Evolutionary conservation across 805 yeast species (phyloP), one percentile per base, ranked within the genome.

Genomic region (Candida piceae): DNA sequence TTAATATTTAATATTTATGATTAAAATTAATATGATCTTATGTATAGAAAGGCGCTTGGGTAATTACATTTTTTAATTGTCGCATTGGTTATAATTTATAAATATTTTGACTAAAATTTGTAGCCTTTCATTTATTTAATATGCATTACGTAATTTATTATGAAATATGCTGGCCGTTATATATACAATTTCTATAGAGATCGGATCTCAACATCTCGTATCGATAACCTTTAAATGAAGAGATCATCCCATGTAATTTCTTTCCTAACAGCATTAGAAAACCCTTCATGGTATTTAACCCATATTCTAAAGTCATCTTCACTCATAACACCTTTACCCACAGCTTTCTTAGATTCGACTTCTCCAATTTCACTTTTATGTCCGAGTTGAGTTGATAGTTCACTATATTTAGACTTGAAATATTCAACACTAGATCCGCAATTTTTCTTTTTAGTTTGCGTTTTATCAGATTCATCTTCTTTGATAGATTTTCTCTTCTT

Each of bases 241-340:
- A 88, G 58, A 37, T 74, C 80, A 7, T 63, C 57, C 96, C 96
- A 89, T 16, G 80, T 74, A 17, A 88, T 76, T 36, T 80, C 84
- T 51, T 85, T 86, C 23, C 94, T 64, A 2, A 88, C 97, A 0
- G 97, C 97, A 57, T 86, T 83, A 5, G 95, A 84, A 52, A 82
- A 88, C 1, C 97, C 97, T 60, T 88, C 96, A 45, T 83, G 84
- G 54, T 80, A 87, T 53, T 83, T 86, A n/a, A 88, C 84, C 96
- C 96, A 88, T 31, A 78, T 69, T 49, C 76, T 63, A 21, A 58
- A 52, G 29, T 44, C 63, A 35, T 48, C 60, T 11, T 31, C 38
- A 13, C 23, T 36, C 58, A 45, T n/a, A n/a, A n/a, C n/a, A n/a
- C 46, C 39, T 5, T 29, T 26, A 40, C 30, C 22, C 4, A 45